Evolutionary conservation across 805 yeast genomes (phyloP).

Genomic region (Candida schatavii): DNA sequence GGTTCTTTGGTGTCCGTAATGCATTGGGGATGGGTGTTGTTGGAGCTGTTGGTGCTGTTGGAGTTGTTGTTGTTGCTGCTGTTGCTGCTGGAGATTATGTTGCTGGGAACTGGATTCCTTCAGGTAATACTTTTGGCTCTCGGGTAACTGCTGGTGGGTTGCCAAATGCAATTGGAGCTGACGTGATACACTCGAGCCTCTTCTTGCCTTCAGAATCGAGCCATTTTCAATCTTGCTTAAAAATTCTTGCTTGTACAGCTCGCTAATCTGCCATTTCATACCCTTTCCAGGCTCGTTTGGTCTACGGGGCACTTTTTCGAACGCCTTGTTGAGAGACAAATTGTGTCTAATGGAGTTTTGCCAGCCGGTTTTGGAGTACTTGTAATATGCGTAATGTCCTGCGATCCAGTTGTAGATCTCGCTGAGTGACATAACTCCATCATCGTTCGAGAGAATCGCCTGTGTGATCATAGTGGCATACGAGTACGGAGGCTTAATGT

Average conservation of each 20-base stretch:
- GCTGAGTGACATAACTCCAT: conserved; percentile 83
- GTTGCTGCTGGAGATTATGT: conserved; percentile 16
- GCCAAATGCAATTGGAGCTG: conserved; percentile 75
- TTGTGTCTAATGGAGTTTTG: conserved; percentile 97
- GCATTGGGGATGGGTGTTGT: conserved; percentile 6
- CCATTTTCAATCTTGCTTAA: conserved; percentile 77
- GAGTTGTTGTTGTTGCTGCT: no score
- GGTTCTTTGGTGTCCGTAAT: conserved; percentile 14
- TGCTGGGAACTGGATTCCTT: conserved; percentile 13
- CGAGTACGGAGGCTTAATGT: conserved; percentile 93
- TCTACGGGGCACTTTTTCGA: conserved; percentile 93
- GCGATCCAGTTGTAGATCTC: conserved; percentile 93
- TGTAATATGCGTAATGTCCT: conserved; percentile 83
- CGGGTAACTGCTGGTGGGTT: conserved; percentile 53
- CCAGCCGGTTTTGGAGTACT: conserved; percentile 95
- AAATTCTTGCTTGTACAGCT: conserved; percentile 79
- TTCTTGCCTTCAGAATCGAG: conserved; percentile 64
- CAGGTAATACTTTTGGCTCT: conserved; percentile 30
- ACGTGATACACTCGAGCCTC: conserved; percentile 80
- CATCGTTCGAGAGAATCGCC: conserved; percentile 84
- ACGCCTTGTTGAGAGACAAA: conserved; percentile 90
- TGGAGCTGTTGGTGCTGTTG: no score
- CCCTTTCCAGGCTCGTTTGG: conserved; percentile 98
- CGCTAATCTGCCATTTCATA: conserved; percentile 97
- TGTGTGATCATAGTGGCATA: conserved; percentile 99